Conservation (phyloP, 108 stramenopile genomes). For the Cyclotella sp. region DNA sequence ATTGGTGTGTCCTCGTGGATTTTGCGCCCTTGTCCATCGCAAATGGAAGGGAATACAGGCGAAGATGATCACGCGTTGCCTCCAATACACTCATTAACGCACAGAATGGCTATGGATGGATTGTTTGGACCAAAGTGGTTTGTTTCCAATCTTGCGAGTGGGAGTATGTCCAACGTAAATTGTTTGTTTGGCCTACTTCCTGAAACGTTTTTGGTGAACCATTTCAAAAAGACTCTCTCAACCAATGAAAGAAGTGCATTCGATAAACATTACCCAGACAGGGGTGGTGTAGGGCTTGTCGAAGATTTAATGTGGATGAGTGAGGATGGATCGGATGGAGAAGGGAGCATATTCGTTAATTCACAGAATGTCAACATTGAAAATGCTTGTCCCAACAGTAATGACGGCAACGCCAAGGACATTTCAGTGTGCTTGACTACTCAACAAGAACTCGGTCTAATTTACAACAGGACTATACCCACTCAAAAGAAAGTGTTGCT, state of each 20-base stretch:
- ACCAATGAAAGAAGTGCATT: slow-evolving; percentile 5
- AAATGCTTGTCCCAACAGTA: background rate
- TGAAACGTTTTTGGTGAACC: background rate
- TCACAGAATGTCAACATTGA: background rate
- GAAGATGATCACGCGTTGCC: background rate
- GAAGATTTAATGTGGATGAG: slow-evolving; percentile 22
- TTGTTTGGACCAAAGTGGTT: slow-evolving; percentile 29
- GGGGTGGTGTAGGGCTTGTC: slow-evolving; percentile 21
- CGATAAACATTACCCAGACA: slow-evolving; percentile 17
- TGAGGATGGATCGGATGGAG: slow-evolving; percentile 18
- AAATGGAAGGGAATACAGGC: background rate
- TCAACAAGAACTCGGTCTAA: slow-evolving; percentile 31
- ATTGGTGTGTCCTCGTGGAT: slow-evolving; percentile 37
- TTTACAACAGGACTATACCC: slow-evolving; percentile 17
- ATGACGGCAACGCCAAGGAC: slow-evolving; percentile 26
- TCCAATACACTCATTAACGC: background rate
- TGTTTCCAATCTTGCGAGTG: slow-evolving; percentile 20
- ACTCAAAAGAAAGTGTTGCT: slow-evolving; percentile 26
- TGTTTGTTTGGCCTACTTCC: slow-evolving; percentile 15
- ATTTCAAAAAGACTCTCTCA: slow-evolving; percentile 25
- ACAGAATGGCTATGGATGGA: slow-evolving; percentile 37
- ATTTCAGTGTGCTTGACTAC: slow-evolving; percentile 38
- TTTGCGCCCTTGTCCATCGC: slow-evolving; percentile 16
- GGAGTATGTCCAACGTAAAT: slow-evolving; percentile 5
- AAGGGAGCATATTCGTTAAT: slow-evolving; percentile 29